A percentile compares a stretch with the other conserved stretches of the same genome.
Conservation (phyloP, 2,329 filamentous ascomycete species). For the Calonectria henricotiae region DNA sequence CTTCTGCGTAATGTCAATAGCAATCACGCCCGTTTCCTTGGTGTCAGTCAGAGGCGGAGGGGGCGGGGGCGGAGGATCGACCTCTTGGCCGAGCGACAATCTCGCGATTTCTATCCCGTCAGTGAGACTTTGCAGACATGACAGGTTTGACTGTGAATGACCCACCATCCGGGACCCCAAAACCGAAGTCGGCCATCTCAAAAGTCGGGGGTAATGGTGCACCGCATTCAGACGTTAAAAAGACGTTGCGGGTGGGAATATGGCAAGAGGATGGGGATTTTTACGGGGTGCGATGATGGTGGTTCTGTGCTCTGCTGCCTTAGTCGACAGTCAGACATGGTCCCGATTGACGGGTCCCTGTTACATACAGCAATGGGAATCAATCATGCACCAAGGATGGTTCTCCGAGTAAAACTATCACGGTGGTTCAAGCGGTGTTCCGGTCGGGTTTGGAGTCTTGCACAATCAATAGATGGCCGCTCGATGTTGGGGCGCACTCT, state of each 20-base stretch:
- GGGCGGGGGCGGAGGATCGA: slow-evolving; percentile 54
- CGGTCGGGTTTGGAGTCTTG: neutral
- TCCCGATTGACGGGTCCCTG: slow-evolving; percentile 16
- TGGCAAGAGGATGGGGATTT: slow-evolving; percentile 7
- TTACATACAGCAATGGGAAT: slow-evolving; percentile 21
- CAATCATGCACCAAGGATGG: neutral
- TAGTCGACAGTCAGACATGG: slow-evolving; percentile 31
- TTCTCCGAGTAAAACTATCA: neutral
- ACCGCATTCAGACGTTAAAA: slow-evolving; percentile 41
- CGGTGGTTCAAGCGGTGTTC: neutral
- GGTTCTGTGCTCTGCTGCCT: slow-evolving; percentile 32
- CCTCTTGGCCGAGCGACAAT: slow-evolving; percentile 60
- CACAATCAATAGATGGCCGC: neutral
- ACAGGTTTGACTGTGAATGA: slow-evolving; percentile 25
- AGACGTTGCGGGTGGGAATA: slow-evolving; percentile 21
- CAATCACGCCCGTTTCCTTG: slow-evolving; percentile 67
- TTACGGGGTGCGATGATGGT: slow-evolving; percentile 24
- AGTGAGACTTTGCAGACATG: slow-evolving; percentile 50
- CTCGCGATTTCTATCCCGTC: slow-evolving; percentile 59
- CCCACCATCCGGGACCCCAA: slow-evolving; percentile 58
- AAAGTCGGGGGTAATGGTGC: slow-evolving; percentile 25
- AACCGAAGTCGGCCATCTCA: slow-evolving; percentile 58
- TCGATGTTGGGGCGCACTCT: neutral
- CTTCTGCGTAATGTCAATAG: slow-evolving; percentile 72
- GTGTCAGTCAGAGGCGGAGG: slow-evolving; percentile 60